phyloP scores from a whole-genome alignment of 257 asterid species.

The Jasminum sambac region DNA sequence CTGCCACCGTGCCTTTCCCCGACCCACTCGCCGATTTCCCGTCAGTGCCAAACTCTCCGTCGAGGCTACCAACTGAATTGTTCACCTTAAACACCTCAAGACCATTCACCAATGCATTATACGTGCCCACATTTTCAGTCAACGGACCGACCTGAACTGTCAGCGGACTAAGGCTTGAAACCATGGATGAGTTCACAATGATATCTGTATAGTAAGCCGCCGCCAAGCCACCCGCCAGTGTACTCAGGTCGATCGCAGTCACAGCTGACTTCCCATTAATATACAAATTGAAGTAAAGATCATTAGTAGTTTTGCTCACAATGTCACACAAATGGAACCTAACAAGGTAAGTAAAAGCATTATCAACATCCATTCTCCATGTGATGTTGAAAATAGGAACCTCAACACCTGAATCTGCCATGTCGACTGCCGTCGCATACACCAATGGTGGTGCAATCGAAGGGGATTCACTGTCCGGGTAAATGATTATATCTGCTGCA shows the following conservation, averaged over 20 bases:
- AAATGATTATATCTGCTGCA: conserved; percentile 47
- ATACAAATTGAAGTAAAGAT: conserved; percentile 29
- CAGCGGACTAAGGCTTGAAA: conserved; percentile 40
- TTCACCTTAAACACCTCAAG: conserved; percentile 69
- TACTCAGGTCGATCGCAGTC: conserved; percentile 47
- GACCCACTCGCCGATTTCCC: conserved; percentile 31
- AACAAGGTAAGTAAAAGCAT: conserved; percentile 16
- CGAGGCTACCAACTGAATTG: conserved; percentile 66
- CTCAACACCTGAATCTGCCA: conserved; percentile 64
- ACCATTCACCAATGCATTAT: conserved; percentile 62
- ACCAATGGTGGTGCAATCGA: conserved; percentile 77
- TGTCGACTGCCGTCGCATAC: conserved; percentile 74
- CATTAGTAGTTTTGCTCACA: conserved; percentile 26
- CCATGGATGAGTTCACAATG: conserved; percentile 58
- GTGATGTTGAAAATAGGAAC: conserved; percentile 20
- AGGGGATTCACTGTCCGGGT: conserved; percentile 79
- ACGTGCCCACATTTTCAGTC: conserved; percentile 47
- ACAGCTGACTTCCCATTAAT: conserved; percentile 26
- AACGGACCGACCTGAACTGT: conserved; percentile 58
- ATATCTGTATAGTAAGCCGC: conserved; percentile 61
- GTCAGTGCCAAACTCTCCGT: conserved; percentile 56
- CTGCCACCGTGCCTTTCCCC: conserved; percentile 26
- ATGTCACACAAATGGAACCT: conserved; percentile 29
- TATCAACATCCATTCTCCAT: conserved; percentile 24
- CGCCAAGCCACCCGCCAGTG: conserved; percentile 45